Conservation (phyloP, 2,329 filamentous ascomycete genomes). For the Trichoderma sp. region DNA sequence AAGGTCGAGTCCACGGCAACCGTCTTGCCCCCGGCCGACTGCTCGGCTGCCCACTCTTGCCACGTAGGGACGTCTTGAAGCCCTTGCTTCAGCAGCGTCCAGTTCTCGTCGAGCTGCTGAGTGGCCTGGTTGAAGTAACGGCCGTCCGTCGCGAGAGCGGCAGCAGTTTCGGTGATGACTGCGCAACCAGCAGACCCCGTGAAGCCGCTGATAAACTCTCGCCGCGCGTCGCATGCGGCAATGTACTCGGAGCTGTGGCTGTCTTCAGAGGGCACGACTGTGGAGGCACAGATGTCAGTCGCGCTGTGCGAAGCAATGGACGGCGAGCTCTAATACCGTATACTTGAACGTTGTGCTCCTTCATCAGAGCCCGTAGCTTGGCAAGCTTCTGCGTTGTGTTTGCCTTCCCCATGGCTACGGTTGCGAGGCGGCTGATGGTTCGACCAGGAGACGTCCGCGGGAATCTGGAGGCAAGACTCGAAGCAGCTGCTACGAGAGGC, state of each 20-base stretch:
- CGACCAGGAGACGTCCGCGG: neutral
- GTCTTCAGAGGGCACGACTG: constrained; percentile 95
- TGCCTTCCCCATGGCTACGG: constrained; percentile 50
- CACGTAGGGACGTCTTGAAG: constrained; percentile 93
- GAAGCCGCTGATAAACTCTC: constrained; percentile 92
- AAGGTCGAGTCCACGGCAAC: constrained; percentile 91
- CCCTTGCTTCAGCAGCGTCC: constrained; percentile 89
- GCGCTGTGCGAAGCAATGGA: constrained; percentile 22
- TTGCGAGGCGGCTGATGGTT: constrained; percentile 14
- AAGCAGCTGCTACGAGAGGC: constrained; percentile 1
- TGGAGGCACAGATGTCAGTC: constrained; percentile 25
- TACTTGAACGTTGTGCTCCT: constrained; percentile 80
- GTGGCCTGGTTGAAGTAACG: constrained; percentile 97
- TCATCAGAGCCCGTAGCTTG: constrained; percentile 82
- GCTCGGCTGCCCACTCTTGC: constrained; percentile 92
- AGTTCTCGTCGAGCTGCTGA: constrained; percentile 88
- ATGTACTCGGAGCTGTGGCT: constrained; percentile 98
- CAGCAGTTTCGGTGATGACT: constrained; percentile 82
- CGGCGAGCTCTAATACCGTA: constrained; percentile 68
- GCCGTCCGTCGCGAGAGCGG: constrained; percentile 89
- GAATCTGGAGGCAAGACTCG: neutral
- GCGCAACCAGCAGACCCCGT: constrained; percentile 93
- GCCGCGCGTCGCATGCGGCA: constrained; percentile 87
- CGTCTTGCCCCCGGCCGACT: constrained; percentile 81
- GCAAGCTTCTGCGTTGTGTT: constrained; percentile 76